Percentiles rank a stretch among this genome's conserved stretches.
Conservation (phyloP, 495 filamentous ascomycete genomes). For the Aspergillus egyptiacus region DNA sequence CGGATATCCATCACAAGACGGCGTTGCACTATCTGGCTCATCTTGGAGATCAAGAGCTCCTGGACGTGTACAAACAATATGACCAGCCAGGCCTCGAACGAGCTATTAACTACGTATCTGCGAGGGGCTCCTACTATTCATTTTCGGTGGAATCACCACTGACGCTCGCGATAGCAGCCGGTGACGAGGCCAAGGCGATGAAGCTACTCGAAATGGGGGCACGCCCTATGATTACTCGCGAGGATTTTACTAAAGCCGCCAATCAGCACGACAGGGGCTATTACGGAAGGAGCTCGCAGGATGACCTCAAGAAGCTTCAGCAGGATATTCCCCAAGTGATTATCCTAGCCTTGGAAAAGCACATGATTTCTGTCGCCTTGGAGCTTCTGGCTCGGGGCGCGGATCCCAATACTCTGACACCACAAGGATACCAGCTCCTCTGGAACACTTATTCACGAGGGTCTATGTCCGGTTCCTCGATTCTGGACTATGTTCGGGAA, state of each 20-base stretch:
- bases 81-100: conserved; percentile 55
- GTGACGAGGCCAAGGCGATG: conserved; percentile 27
- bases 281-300: conserved; percentile 15
- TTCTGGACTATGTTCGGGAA: conserved; percentile 51
- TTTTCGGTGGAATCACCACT: conserved; percentile 30
- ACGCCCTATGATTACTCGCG: conserved; percentile 29
- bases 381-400: conserved; percentile 54
- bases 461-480: conserved; percentile 30
- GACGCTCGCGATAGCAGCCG: conserved; percentile 37
- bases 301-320: conserved; percentile 41
- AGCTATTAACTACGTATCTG: conserved; percentile 56
- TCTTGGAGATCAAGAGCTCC: conserved; percentile 39
- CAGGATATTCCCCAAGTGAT: conserved; percentile 50
- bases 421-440: conserved; percentile 27
- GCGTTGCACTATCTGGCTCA: conserved; percentile 53
- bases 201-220: conserved; percentile 46
- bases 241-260: conserved; percentile 35
- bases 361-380: conserved; percentile 46
- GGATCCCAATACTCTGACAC: conserved; percentile 47
- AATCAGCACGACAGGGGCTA: conserved; percentile 15
- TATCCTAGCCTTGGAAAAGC: conserved; percentile 46
- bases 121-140: conserved; percentile 10
- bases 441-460: conserved; percentile 7
- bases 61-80: conserved; percentile 52
- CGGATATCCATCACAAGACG: conserved; percentile 52